phyloP scores from a whole-genome alignment of 371 early-diverging fungal species.

The Mortierella sp. region DNA sequence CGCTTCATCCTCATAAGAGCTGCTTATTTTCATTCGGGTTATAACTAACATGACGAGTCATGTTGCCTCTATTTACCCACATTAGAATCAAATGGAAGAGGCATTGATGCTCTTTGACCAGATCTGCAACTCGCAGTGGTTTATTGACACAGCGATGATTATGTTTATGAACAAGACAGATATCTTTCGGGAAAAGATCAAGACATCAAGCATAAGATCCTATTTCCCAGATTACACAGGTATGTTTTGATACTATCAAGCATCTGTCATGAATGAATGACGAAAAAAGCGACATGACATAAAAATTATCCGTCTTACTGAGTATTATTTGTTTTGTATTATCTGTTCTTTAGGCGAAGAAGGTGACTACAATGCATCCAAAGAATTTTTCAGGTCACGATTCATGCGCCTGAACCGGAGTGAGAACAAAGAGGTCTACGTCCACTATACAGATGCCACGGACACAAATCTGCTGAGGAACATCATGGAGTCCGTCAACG shows the following conservation, averaged over 20 bases:
- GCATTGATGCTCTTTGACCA: conserved; percentile 95
- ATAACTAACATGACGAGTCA: neutral
- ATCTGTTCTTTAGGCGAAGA: conserved; percentile 48
- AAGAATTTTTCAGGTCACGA: conserved; percentile 68
- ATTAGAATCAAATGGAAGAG: conserved; percentile 88
- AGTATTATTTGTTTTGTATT: neutral
- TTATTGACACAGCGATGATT: conserved; percentile 92
- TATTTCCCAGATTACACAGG: conserved; percentile 91
- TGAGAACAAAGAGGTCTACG: conserved; percentile 66
- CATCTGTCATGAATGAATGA: neutral
- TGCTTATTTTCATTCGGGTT: neutral
- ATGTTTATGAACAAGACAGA: conserved; percentile 97
- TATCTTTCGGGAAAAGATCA: conserved; percentile 89
- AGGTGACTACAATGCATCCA: conserved; percentile 68
- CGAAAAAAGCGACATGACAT: neutral
- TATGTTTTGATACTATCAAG: neutral
- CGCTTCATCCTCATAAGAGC: neutral
- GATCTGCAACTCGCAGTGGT: conserved; percentile 96
- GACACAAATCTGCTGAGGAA: conserved; percentile 68
- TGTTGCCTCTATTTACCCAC: neutral
- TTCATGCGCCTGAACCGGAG: conserved; percentile 75
- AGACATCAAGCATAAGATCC: conserved; percentile 76
- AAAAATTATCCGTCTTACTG: too few relatives aligned
- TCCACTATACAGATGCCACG: conserved; percentile 74
- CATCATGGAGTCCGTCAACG: conserved; percentile 72